phyloP scores from a whole-genome alignment of 352 stramenopile genomes.

The Phytophthora kernoviae region DNA sequence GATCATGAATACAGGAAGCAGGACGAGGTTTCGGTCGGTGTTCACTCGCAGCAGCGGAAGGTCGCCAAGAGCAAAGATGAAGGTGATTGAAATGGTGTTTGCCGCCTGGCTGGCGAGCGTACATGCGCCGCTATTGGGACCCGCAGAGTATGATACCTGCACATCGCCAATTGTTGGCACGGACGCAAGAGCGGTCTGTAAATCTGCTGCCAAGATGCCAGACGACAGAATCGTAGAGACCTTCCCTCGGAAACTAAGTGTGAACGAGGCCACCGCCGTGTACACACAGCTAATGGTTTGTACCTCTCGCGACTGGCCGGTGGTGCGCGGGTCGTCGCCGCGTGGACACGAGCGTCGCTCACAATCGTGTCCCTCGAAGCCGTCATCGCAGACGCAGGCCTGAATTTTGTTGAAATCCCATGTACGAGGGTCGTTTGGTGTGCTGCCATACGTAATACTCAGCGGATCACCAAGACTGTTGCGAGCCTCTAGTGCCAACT shows the following conservation, averaged over 20 bases:
- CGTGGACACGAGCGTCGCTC: slow-evolving; percentile 56
- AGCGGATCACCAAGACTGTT: slow-evolving; percentile 56
- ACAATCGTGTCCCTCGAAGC: slow-evolving; percentile 89
- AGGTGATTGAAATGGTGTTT: slow-evolving; percentile 72
- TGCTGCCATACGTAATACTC: slow-evolving; percentile 61
- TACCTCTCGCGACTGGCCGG: slow-evolving; percentile 58
- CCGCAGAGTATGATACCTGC: slow-evolving; percentile 58
- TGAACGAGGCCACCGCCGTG: slow-evolving; percentile 51
- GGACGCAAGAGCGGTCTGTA: slow-evolving; percentile 48
- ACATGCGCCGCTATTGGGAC: slow-evolving; percentile 44
- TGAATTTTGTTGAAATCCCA: slow-evolving; percentile 91
- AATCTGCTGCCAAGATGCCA: slow-evolving; percentile 29
- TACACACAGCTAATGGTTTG: slow-evolving; percentile 65
- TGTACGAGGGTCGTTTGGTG: slow-evolving; percentile 67
- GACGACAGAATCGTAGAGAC: slow-evolving; percentile 44
- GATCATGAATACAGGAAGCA: slow-evolving; percentile 57
- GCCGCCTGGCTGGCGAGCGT: slow-evolving; percentile 36
- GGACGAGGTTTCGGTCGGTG: slow-evolving; percentile 28
- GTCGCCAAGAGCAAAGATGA: slow-evolving; percentile 61
- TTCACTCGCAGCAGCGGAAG: slow-evolving; percentile 54
- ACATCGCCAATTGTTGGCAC: slow-evolving; percentile 48
- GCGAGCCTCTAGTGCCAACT: slow-evolving; percentile 54
- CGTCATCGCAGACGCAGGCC: slow-evolving; percentile 87
- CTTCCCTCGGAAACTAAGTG: slow-evolving; percentile 65
- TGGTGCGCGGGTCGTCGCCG: slow-evolving; percentile 75